Evolutionary conservation across 768 basidiomycete species (phyloP), one percentile per base, ranked within the genome.

Genomic region (Panaeolus cyanescens): DNA sequence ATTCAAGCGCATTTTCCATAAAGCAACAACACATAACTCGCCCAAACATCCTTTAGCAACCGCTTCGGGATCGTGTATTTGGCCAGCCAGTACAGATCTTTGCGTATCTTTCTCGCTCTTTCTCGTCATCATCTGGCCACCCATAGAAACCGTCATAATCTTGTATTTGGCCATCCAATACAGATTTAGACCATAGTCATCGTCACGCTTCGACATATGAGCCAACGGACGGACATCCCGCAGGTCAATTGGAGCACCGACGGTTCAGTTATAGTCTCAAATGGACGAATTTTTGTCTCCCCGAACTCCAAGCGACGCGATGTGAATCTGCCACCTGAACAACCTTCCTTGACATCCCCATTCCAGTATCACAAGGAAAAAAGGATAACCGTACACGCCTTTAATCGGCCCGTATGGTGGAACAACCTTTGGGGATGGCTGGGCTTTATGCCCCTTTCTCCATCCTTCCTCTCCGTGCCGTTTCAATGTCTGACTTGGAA

Each of bases 331-430:
- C 22, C 42, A 17, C 3, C 42, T 2, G 22, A 45, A 10, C 22
- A 7, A 8, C 42, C 42, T 28, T 45, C 42, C 9, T 25, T 45
- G 0, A 28, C 22, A 4, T 45, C 42, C 2, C 42, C 42, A 19
- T 45, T 45, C 28, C 22, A 45, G 2, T 3, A 45, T 10, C 42
- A 45, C 42, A 7, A 28, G 28, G 12, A 45, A 4, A 6, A 12
- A 28, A 22, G n/a, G 7, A 12, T 45, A 12, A 45, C 6, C 12
- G 42, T 25, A 20, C 42, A 45, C 8, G 42, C 22, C n/a, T 55
- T 55, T 20, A 10, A 13, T 19, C 32, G 33, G 32, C 55, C 55
- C 15, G 55, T 55, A 19, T 55, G 55, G 55, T 55, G 55, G 55
- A 34, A 20, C n/a, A 12, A 5, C n/a, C 22, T 17, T 2, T 55